Evolutionary conservation across 176 grass and related monocot species (phyloP).

Genomic region (Juncus inflexus): DNA sequence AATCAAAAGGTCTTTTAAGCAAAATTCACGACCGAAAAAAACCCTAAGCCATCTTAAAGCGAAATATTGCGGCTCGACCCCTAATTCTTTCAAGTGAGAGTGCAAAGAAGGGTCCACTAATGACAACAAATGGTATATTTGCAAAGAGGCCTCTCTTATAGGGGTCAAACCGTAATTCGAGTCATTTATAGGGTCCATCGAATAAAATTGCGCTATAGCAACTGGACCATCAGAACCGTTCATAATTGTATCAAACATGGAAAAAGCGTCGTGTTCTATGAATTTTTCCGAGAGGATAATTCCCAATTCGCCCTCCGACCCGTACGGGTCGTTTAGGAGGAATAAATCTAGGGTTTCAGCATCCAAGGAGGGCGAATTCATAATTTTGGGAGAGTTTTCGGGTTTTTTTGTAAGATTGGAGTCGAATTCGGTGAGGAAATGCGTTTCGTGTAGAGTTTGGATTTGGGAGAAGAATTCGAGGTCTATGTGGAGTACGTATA

Average conservation of each 20-base stretch:
- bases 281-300: conserved; percentile 96
- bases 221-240: conserved; percentile 61
- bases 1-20: conserved; percentile 74
- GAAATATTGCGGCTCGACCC: conserved; percentile 97
- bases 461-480: conserved; percentile 71
- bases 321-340: conserved; percentile 85
- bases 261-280: conserved; percentile 91
- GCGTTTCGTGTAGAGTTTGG: conserved; percentile 53
- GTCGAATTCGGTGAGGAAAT: conserved; percentile 76
- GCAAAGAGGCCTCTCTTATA: conserved; percentile 72
- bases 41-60: conserved; percentile 81
- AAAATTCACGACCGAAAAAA: conserved; percentile 93
- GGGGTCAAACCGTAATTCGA: conserved; percentile 71
- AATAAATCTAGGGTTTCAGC: conserved; percentile 66
- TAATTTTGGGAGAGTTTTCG: conserved; percentile 42
- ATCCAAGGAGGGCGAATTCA: conserved; percentile 63
- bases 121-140: conserved; percentile 77
- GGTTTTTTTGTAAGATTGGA: conserved; percentile 45
- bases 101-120: conserved; percentile 77
- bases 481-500: conserved; percentile 93
- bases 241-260: conserved; percentile 97
- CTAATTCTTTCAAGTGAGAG: conserved; percentile 74
- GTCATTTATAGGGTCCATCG: conserved; percentile 48
- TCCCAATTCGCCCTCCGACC: conserved; percentile 91
- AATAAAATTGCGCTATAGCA: conserved; percentile 84